phyloP scores from a whole-genome alignment of 768 basidiomycete genomes.

The Trametes gibbosa region DNA sequence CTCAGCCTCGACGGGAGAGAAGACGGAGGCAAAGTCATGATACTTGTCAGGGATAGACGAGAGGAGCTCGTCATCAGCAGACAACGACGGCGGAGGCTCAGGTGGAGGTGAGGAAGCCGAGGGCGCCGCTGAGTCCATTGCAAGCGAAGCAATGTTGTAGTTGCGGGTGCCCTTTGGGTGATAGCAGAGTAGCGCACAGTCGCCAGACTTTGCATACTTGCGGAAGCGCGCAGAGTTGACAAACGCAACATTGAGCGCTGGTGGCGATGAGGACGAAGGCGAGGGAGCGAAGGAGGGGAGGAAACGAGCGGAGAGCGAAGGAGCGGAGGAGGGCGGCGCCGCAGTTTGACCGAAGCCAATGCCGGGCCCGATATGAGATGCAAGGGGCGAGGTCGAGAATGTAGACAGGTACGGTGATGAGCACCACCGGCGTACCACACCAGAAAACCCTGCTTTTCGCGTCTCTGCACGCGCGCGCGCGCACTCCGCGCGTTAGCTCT shows the following conservation, averaged over 20 bases:
- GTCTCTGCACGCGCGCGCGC: too few species aligned
- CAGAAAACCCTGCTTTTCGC: too few species aligned
- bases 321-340: not conserved
- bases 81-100: not conserved
- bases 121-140: not conserved
- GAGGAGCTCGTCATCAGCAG: not conserved
- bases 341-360: slow-evolving; percentile 1
- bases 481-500: too few species aligned
- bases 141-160: not conserved
- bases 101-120: not conserved
- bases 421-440: too few species aligned
- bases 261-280: not conserved
- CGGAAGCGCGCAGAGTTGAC: not conserved
- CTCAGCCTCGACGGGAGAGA: slow-evolving; percentile 26
- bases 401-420: too few species aligned
- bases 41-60: slow-evolving; percentile 16
- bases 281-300: not conserved
- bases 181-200: not conserved
- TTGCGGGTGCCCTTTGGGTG: not conserved
- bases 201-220: not conserved
- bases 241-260: not conserved
- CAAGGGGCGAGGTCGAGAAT: too few species aligned
- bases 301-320: not conserved
- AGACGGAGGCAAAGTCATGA: slow-evolving; percentile 30
- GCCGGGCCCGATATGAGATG: not conserved